phyloP scores from a whole-genome alignment of 257 asterid species.

The Thymus mandschuricus region DNA sequence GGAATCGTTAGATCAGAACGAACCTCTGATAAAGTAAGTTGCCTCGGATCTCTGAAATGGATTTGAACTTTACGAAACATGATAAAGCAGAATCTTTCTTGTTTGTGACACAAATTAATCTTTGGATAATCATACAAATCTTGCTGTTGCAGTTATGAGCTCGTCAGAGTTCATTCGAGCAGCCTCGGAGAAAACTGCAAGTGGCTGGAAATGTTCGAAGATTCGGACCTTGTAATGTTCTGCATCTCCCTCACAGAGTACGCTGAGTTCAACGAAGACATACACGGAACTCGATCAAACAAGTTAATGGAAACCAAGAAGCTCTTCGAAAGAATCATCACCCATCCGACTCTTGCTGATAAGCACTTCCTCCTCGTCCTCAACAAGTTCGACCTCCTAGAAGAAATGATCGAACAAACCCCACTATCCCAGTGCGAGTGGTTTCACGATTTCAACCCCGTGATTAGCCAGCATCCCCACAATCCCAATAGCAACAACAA shows the following conservation, averaged over 20 bases:
- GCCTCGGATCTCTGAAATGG: background rate
- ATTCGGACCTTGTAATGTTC: conserved; percentile 64
- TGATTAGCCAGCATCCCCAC: conserved; percentile 51
- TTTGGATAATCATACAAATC: background rate
- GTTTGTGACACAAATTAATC: background rate
- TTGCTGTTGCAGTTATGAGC: conserved; percentile 66
- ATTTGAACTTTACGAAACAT: background rate
- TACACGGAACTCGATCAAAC: conserved; percentile 59
- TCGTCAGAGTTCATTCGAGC: conserved; percentile 66
- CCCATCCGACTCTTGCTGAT: conserved; percentile 55
- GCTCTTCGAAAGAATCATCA: conserved; percentile 58
- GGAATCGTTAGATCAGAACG: conserved; percentile 62
- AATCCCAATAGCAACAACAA: conserved; percentile 42
- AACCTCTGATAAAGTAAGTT: conserved; percentile 51
- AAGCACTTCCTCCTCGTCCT: conserved; percentile 74
- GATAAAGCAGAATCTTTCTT: background rate
- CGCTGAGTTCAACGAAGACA: conserved; percentile 57
- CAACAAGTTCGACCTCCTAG: conserved; percentile 80
- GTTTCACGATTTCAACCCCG: conserved; percentile 79
- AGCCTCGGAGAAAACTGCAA: conserved; percentile 86
- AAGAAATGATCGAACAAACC: conserved; percentile 56
- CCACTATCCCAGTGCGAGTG: conserved; percentile 80
- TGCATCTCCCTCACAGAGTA: conserved; percentile 81
- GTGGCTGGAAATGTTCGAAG: conserved; percentile 92
- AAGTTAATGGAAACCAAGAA: conserved; percentile 69